A percentile compares a stretch with the other conserved stretches of the same genome.
These are phyloP conservation scores for Echeveria elegans DNA, from an alignment of 164 flowering plant genomes.

Conservation along the genomic window DNA sequence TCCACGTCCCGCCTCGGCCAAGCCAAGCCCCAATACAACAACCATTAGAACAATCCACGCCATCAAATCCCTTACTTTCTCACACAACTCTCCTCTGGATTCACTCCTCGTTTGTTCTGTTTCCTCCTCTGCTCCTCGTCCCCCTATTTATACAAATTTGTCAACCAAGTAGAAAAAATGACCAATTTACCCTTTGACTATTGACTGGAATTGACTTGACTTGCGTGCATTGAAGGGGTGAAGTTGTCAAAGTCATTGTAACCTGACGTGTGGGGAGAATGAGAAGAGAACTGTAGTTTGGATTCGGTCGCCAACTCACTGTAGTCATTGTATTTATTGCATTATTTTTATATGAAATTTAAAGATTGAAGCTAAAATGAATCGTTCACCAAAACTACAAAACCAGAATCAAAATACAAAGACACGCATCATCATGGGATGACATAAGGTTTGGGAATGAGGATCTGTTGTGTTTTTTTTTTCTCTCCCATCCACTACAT, in stretches of 20 bases:
- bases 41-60: neutral
- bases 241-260: neutral
- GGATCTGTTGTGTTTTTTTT: neutral
- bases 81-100: neutral
- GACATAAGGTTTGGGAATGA: neutral
- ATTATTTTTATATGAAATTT: neutral
- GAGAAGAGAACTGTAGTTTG: neutral
- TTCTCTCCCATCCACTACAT: neutral
- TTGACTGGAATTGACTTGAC: neutral
- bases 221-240: neutral
- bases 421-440: neutral
- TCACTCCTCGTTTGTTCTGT: neutral
- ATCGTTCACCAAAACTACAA: neutral
- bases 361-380: neutral
- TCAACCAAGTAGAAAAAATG: neutral
- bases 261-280: neutral
- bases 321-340: neutral
- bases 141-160: neutral
- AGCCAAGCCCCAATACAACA: neutral
- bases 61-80: neutral
- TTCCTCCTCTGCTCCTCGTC: neutral
- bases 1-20: constrained; percentile 14
- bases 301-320: neutral
- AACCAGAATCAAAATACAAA: neutral
- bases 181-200: neutral